A percentile compares a stretch with the other conserved stretches of the same genome.
Conservation (phyloP, 2,329 filamentous ascomycete species). For the Aspergillus caelatus region DNA sequence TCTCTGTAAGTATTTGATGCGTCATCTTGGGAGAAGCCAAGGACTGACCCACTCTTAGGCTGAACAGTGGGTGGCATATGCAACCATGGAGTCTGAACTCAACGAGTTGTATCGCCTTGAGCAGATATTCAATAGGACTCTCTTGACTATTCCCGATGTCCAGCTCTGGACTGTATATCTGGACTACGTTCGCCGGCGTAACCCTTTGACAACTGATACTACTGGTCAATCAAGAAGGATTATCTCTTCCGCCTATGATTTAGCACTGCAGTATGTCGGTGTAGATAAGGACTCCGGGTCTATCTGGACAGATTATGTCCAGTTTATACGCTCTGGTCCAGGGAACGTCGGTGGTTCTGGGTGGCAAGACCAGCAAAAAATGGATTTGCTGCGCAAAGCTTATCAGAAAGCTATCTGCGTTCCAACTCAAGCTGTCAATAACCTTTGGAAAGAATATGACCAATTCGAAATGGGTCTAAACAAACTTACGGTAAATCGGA, state of each 20-base stretch:
- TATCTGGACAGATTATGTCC: conserved; percentile 93
- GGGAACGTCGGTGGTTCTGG: conserved; percentile 80
- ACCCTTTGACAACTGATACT: conserved; percentile 81
- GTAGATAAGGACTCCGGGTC: conserved; percentile 86
- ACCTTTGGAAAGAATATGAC: conserved; percentile 96
- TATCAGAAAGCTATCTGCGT: conserved; percentile 89
- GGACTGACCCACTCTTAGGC: conserved; percentile 62
- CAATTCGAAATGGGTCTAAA: conserved; percentile 93
- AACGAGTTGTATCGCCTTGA: conserved; percentile 82
- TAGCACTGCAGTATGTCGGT: conserved; percentile 86
- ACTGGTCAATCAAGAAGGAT: conserved; percentile 74
- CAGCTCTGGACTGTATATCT: conserved; percentile 91
- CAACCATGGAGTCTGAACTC: conserved; percentile 84
- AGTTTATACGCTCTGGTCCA: conserved; percentile 86
- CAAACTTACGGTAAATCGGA: conserved; percentile 72
- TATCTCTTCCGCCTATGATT: conserved; percentile 86
- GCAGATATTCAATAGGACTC: conserved; percentile 77
- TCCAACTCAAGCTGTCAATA: conserved; percentile 80
- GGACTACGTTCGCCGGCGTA: conserved; percentile 89
- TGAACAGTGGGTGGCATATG: conserved; percentile 86
- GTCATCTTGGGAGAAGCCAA: background rate
- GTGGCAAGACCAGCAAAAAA: conserved; percentile 98
- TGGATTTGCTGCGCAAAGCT: conserved; percentile 87
- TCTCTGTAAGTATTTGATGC: conserved; percentile 70
- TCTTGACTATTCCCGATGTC: conserved; percentile 79